Evolutionary conservation across 78 protist species (phyloP), one percentile per base, ranked within the genome.

Genomic region (Speleostelium caveatum): DNA sequence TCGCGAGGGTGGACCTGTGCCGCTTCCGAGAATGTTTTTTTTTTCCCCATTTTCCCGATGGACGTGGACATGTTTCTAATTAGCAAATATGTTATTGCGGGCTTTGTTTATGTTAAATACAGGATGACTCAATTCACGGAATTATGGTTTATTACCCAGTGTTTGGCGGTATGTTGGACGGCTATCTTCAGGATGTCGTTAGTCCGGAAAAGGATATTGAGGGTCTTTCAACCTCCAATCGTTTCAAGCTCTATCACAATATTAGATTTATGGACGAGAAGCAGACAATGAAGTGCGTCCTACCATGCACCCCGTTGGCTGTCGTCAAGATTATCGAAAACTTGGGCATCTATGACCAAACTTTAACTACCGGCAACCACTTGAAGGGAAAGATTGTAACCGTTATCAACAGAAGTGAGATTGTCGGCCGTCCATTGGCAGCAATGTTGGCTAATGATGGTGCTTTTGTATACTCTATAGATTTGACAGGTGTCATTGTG

Each of bases 401-500:
- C 30, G 96, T 98, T 12, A 16, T 98, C 51, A 99, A 99, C 30
- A 35, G 95, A n/a, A 83, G 85, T 45, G 95, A 96, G 78, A 93
- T 98, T 49, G 99, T 97, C 0, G 99, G 99, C 51, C 30, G 80
- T 30, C 98, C 99, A 22, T 42, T 97, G 4, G 94, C 97, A 4
- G 71, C 66, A 12, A 74, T 97, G 93, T 86, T 97, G 3, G 68
- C 79, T n/a, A 56, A 94, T 41, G 69, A 35, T 28, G 94, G 96
- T 75, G 98, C 98, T 35, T 42, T 35, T 24, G 86, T 87, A 0
- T 69, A 80, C 21, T 80, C 90, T 12, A 62, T 80, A 24, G 90
- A 80, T 41, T 36, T 80, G 1, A 80, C 53, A 39, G 90, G 86
- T n/a, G 41, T 73, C 1, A 86, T 86, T 35, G n/a, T 65, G 5